phyloP scores from a whole-genome alignment of 2,329 filamentous ascomycete genomes.

The Blumeria graminis region DNA sequence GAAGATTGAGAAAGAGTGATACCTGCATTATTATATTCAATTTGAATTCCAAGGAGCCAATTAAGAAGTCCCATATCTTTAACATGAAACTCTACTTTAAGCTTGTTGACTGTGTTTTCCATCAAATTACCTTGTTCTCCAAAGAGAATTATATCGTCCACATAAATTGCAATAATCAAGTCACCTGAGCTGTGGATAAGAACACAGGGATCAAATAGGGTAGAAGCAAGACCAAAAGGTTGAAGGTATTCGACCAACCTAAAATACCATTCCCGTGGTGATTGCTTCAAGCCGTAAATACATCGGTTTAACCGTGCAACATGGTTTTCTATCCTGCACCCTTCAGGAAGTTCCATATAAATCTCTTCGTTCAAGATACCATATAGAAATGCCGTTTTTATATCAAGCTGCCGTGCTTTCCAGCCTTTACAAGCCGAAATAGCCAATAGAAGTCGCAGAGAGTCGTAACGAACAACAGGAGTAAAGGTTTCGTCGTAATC shows the following conservation, averaged over 20 bases:
- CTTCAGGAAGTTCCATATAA: not conserved
- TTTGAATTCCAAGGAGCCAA: not conserved
- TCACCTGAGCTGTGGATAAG: not conserved
- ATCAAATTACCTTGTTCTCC: not conserved
- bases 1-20: not conserved
- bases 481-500: not conserved
- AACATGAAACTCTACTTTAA: not conserved
- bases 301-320: not conserved
- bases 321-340: not conserved
- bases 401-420: not conserved
- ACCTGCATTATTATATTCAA: not conserved
- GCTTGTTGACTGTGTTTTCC: not conserved
- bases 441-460: not conserved
- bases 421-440: not conserved
- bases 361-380: not conserved
- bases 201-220: not conserved
- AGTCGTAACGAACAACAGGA: not conserved
- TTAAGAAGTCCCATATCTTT: not conserved
- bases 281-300: not conserved
- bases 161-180: not conserved
- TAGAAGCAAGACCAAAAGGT: not conserved
- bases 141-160: not conserved
- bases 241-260: not conserved
- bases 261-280: not conserved
- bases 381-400: not conserved